A percentile compares a stretch with the other conserved stretches of the same genome.
Evolutionary conservation across 208 protist genomes (phyloP).

Genomic region (Trypanosoma mega): DNA sequence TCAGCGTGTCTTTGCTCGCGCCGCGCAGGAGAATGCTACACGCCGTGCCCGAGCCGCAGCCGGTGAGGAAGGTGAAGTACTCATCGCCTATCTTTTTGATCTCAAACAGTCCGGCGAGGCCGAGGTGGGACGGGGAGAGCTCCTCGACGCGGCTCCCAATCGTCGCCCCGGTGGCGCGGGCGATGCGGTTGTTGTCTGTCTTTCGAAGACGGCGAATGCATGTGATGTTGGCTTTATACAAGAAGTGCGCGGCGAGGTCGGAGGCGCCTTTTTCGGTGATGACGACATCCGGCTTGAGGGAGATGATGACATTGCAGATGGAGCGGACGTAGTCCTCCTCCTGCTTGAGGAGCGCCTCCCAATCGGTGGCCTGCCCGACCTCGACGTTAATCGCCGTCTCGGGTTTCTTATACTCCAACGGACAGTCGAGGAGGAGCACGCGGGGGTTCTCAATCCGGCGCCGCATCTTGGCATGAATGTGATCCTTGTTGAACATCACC

Average conservation of each 20-base stretch:
- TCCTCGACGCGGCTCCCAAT: conserved; percentile 98
- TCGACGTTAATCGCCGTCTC: conserved; percentile 98
- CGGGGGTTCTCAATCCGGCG: conserved; percentile 98
- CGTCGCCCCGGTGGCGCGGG: conserved; percentile 97
- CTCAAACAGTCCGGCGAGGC: conserved; percentile 98
- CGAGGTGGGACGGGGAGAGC: conserved; percentile 97
- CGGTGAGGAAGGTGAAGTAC: conserved; percentile 99
- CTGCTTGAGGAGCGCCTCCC: conserved; percentile 95
- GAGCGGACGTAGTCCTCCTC: conserved; percentile 99
- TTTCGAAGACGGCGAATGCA: conserved; percentile 98
- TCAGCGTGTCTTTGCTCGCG: conserved; percentile 99
- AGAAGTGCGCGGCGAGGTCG: conserved; percentile 98
- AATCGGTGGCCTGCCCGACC: conserved; percentile 97
- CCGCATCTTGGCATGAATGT: conserved; percentile 99
- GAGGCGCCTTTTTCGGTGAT: conserved; percentile 99
- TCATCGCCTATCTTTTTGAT: conserved; percentile 99
- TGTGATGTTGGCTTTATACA: conserved; percentile 97
- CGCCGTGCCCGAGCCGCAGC: conserved; percentile 98
- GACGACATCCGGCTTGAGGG: conserved; percentile 99
- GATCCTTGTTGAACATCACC: conserved; percentile 99
- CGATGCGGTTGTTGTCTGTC: conserved; percentile 99
- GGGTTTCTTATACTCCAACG: conserved; percentile 99
- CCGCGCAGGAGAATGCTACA: conserved; percentile 99
- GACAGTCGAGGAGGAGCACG: conserved; percentile 98
- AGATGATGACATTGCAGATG: conserved; percentile 97